Evolutionary conservation across 495 filamentous ascomycete species (phyloP), one percentile per base, ranked within the genome.

Genomic region (Coniosporium apollinis): DNA sequence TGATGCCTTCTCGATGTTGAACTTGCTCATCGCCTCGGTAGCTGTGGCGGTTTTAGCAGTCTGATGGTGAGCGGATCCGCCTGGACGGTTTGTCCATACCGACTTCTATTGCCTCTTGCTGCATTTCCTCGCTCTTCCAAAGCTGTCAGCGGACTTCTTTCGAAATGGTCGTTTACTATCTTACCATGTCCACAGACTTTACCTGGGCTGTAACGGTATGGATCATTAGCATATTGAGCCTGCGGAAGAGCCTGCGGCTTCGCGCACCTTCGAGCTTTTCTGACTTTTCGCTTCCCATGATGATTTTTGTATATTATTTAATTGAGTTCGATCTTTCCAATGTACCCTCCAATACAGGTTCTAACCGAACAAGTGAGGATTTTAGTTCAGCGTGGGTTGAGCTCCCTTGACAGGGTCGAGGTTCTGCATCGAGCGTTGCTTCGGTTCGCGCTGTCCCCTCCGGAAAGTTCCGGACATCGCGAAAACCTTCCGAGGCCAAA

Each of bases 171-270:
- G 5, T 20, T 9, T 7, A 20, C 22, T 13, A 15, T 25, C 34
- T 29, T 71, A 96, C 89, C 89, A 97, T 97, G 48, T 97, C 89
- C 33, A 82, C 87, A 36, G 85, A 92, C 65, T 96, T 96, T 55
- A 97, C 74, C 56, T 89, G 82, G 37, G 80, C 89, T 97, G 52
- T 36, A 51, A 15, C n/a, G 36, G 14, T 17, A n/a, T 17, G 18
- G 22, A 31, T 28, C 19, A 47, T 63, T 58, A 68, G 59, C 38
- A 30, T 34, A 16, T 18, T 11, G 28, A 24, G 17, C 11, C 10
- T 39, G 26, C 16, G 22, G 6, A 29, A 11, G 7, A 26, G 32
- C 10, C 22, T 20, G 19, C 7, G 32, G 22, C 17, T 14, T 18
- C 11, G 47, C 70, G 48, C 57, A 80, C 77, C 70, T 49, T 81